Evolutionary conservation across 257 asterid species (phyloP).

Genomic region (Thymus quinquecostatus): DNA sequence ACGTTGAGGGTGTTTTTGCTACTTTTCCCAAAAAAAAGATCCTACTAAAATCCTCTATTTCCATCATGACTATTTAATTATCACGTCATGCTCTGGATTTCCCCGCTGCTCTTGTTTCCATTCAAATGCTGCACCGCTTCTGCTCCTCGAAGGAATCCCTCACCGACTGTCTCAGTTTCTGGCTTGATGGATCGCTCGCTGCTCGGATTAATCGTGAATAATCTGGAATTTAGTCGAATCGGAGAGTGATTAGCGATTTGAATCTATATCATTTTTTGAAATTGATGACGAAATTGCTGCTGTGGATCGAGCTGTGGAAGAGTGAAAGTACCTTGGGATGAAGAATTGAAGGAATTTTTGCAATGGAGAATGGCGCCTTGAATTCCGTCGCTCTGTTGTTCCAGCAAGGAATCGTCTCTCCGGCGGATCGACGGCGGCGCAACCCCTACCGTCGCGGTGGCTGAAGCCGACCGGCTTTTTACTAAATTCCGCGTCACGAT

Average conservation of each 20-base stretch:
- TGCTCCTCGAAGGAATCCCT: slow-evolving; percentile 50
- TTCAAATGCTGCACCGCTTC: slow-evolving; percentile 59
- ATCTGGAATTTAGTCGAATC: slow-evolving; percentile 32
- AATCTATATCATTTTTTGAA: neutral
- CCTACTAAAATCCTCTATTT: slow-evolving; percentile 36
- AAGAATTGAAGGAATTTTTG: slow-evolving; percentile 48
- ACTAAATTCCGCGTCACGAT: slow-evolving; percentile 60
- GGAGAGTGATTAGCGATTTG: neutral
- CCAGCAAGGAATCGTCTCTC: slow-evolving; percentile 70
- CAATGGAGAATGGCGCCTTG: slow-evolving; percentile 66
- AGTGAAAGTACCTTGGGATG: slow-evolving; percentile 38
- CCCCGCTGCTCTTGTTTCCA: slow-evolving; percentile 26
- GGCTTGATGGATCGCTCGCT: slow-evolving; percentile 40
- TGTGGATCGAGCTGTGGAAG: too few relatives aligned
- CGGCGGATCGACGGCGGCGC: slow-evolving; percentile 50
- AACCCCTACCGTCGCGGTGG: slow-evolving; percentile 42
- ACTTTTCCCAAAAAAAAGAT: slow-evolving; percentile 31
- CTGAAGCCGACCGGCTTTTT: slow-evolving; percentile 69
- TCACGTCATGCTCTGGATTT: slow-evolving; percentile 34
- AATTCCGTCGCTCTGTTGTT: slow-evolving; percentile 71
- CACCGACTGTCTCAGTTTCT: slow-evolving; percentile 20
- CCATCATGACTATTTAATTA: slow-evolving; percentile 30
- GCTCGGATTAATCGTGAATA: slow-evolving; percentile 37
- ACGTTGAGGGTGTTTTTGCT: too few relatives aligned
- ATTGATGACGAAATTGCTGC: neutral